phyloP scores from a whole-genome alignment of 371 early-diverging fungal genomes.

The Lichtheimia hyalospora region DNA sequence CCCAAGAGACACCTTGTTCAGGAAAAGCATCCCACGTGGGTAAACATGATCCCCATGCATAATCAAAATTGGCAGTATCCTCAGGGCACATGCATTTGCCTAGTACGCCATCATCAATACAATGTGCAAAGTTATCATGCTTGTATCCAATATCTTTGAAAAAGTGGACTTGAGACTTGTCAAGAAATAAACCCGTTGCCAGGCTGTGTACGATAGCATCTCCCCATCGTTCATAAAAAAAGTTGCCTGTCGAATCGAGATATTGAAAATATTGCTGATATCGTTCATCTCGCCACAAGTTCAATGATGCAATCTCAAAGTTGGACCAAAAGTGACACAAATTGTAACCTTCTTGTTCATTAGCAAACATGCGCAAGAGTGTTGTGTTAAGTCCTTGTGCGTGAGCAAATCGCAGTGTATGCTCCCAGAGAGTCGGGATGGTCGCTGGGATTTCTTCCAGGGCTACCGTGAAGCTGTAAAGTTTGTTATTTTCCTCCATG shows the following conservation, averaged over 20 bases:
- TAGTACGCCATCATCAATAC: conserved; percentile 32
- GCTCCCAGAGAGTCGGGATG: conserved; percentile 83
- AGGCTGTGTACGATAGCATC: conserved; percentile 96
- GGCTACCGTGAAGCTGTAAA: conserved; percentile 86
- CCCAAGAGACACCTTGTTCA: conserved; percentile 19
- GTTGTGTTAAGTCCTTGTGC: conserved; percentile 32
- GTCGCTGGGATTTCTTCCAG: conserved; percentile 81
- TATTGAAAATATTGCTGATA: conserved; percentile 79
- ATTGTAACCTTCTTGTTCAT: conserved; percentile 47
- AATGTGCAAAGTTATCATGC: conserved; percentile 44
- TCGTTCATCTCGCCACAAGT: conserved; percentile 68
- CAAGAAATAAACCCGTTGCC: conserved; percentile 80
- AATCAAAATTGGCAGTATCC: conserved; percentile 31
- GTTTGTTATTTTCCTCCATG: conserved; percentile 73
- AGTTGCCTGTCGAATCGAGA: conserved; percentile 81
- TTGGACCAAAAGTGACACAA: conserved; percentile 89
- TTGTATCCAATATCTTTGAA: conserved; percentile 88
- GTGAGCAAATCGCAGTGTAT: conserved; percentile 59
- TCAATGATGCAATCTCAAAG: conserved; percentile 88
- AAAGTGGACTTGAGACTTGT: conserved; percentile 80
- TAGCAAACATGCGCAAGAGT: conserved; percentile 41
- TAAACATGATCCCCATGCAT: conserved; percentile 36
- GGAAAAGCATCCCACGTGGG: conserved; percentile 6
- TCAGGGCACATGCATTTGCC: conserved; percentile 50
- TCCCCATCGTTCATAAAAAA: conserved; percentile 97